Base-by-base conservation (phyloP, 169 alveolate species). In the Plasmodium chabaudi region DNA sequence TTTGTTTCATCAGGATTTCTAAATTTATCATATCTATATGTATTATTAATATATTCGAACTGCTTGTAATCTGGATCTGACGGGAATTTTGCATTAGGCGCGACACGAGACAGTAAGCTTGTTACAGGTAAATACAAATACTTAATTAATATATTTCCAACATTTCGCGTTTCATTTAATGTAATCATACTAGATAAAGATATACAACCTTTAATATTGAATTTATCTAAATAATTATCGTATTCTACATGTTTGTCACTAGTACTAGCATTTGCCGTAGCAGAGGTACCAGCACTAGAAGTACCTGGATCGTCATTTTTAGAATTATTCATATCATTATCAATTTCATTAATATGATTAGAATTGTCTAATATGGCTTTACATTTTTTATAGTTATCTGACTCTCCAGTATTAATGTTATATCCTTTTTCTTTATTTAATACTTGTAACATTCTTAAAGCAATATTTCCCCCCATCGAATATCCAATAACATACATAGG, bases 401-500 rank as follows among this genome's bases (percentile, higher is more conserved):
- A 1, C 34, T 25, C 34, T 25, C 34, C 34, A 25, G 34, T 2
- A 25, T 25, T 25, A 27, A 25, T 64, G 12, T 13, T 34, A 12
- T 27, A 0, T n/a, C 10, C 25, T 12, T 13, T 12, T 64, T 10
- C 55, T 34, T 64, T 64, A 12, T 19, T 53, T 64, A 64, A 64
- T 64, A 64, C 7, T 64, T 64, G 25, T 64, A 64, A 34, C 10
- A 53, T 42, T 19, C 72, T 64, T 64, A 64, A 64, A 25, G 25
- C 72, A 27, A 64, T 64, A 64, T 27, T 64, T 27, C 72, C 72
- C 13, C 72, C 72, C 72, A 64, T 64, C n/a, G 72, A 64, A n/a
- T 15, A 13, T 5, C 72, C 72, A 13, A 64, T 64, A 0, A 64
- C 9, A 13, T 64, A 64, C 13, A 64, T 64, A 10, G 72, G 72